Conservation (phyloP, 208 protist species). For the Acanthamoeba triangularis region DNA sequence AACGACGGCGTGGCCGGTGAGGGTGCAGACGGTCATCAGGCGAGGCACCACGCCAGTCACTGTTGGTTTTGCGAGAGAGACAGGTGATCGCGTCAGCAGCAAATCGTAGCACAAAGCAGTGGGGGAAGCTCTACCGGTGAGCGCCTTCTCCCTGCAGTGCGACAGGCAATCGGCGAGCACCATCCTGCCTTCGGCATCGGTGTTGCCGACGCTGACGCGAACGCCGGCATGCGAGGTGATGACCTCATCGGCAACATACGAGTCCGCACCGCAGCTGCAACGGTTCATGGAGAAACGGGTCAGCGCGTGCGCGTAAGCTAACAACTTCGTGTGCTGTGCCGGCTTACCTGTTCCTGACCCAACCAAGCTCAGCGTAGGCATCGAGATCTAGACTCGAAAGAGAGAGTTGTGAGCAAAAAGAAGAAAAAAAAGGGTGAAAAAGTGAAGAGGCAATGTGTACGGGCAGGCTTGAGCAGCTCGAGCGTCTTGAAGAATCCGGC, state of each 20-base stretch:
- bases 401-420: neutral
- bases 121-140: neutral
- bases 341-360: conserved; percentile 76
- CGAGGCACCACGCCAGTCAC: neutral
- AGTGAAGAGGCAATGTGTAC: neutral
- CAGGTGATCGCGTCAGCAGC: neutral
- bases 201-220: conserved; percentile 77
- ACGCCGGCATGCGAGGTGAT: conserved; percentile 76
- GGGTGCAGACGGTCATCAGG: conserved; percentile 70
- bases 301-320: neutral
- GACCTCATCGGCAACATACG: conserved; percentile 81
- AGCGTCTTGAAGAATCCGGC: conserved; percentile 77
- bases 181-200: conserved; percentile 82
- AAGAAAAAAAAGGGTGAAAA: neutral
- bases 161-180: conserved; percentile 78
- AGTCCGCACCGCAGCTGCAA: conserved; percentile 61
- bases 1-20: conserved; percentile 75
- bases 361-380: conserved; percentile 68
- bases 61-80: neutral
- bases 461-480: conserved; percentile 51
- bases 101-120: neutral
- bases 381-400: neutral
- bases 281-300: neutral
- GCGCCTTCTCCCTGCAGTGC: conserved; percentile 42
- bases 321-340: no score